Evolutionary conservation across 495 filamentous ascomycete species (phyloP), one percentile per base, ranked within the genome.

Genomic region (Aspergillus egyptiacus): DNA sequence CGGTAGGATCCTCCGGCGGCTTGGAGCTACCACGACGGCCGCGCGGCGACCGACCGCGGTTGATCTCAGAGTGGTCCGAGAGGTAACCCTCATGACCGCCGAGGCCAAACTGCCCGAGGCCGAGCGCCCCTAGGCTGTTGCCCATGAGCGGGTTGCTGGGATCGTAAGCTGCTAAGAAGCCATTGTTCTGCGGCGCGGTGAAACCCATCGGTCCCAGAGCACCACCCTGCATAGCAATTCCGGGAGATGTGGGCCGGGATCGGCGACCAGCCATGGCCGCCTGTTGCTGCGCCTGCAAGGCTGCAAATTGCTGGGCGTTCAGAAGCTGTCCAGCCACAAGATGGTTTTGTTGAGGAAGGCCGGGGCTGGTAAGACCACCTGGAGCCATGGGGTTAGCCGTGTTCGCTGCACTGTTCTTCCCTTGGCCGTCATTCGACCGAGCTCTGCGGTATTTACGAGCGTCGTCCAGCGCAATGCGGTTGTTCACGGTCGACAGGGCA

Each of bases 1-100:
- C 94, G 10, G 91, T 96, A 8, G 93, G 93, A 61, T 98, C 93
- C 72, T 98, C 93, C 32, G 93, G 93, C 25, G 93, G 93, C 77
- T 96, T 96, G 33, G 89, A 95, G 70, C 85, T 96, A 54, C 94
- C 93, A 58, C 93, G 80, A 45, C 91, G 81, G 61, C 93, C 93
- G 58, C 93, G 83, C 46, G 93, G 94, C 46, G 91, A 96, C 34
- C 93, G 82, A 39, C 94, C 94, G 40, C 93, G 86, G 32, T 79
- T 76, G 65, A 93, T 84, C 54, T 94, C 91, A 9, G 89, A 91
- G 58, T 95, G 89, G 64, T 98, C 93, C 17, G 91, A 96, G 33
- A 95, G 76, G 68, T 97, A 97, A 35, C 94, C 93, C 66, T 91
- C 90, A 50, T 78, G 69, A 69, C 78, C 73, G 41, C 79, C 78